Conservation (phyloP, 768 basidiomycete genomes). For the Podaxis sp. region DNA sequence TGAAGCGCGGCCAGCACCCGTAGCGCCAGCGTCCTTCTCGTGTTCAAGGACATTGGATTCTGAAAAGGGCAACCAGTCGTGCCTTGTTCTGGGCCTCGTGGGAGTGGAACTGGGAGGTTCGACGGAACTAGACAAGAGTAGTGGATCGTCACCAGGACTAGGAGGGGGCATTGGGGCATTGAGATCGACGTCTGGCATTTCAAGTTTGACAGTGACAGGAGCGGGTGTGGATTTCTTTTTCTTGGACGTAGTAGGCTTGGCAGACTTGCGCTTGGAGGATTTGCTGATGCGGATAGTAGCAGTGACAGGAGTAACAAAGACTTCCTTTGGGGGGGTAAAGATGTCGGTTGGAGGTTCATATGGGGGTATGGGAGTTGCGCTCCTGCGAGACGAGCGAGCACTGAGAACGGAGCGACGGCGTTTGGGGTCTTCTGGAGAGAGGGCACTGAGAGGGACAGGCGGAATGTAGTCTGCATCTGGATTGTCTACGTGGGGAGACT, state of each 20-base stretch:
- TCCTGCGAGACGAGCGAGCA: slow-evolving; percentile 29
- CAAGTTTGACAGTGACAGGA: slow-evolving; percentile 45
- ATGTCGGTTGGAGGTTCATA: slow-evolving; percentile 66
- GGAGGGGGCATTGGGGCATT: slow-evolving; percentile 58
- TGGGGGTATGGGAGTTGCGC: slow-evolving; percentile 50
- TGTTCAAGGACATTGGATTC: slow-evolving; percentile 2
- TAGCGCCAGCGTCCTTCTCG: slow-evolving; percentile 15
- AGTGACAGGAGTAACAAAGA: slow-evolving; percentile 39
- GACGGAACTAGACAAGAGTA: slow-evolving; percentile 52
- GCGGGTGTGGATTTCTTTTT: slow-evolving; percentile 17
- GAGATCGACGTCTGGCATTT: slow-evolving; percentile 62
- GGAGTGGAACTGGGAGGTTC: slow-evolving; percentile 22
- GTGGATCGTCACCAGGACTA: slow-evolving; percentile 73
- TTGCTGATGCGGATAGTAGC: slow-evolving; percentile 3
- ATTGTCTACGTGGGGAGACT: slow-evolving; percentile 44
- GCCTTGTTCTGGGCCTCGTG: slow-evolving; percentile 4
- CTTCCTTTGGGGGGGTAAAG: slow-evolving; percentile 69
- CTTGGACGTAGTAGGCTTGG: background rate
- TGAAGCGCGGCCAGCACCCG: slow-evolving; percentile 18
- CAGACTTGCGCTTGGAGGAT: slow-evolving; percentile 12
- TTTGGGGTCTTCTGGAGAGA: background rate
- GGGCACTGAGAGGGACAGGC: slow-evolving; percentile 22
- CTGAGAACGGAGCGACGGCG: slow-evolving; percentile 17
- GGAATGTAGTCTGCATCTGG: slow-evolving; percentile 46
- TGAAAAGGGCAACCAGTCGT: slow-evolving; percentile 1